Conservation (phyloP, 1,284 basidiomycete genomes). For the Vanrija sp. region DNA sequence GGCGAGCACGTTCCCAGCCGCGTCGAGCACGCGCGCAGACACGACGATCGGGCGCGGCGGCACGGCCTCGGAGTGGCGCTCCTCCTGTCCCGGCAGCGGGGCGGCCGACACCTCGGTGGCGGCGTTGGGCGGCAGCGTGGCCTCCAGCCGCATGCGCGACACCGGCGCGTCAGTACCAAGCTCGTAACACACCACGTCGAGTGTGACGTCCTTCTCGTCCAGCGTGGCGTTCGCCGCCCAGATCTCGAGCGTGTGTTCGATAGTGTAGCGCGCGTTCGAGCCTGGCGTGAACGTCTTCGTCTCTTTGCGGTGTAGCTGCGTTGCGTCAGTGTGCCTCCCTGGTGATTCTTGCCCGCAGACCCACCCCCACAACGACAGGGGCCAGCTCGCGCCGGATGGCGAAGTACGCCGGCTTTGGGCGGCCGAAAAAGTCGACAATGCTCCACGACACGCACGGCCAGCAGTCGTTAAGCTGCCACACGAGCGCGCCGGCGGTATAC, state of each 20-base stretch:
- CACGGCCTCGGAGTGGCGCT: constrained; percentile 62
- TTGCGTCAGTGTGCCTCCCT: too few relatives aligned
- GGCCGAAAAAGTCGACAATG: constrained; percentile 68
- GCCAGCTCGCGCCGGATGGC: constrained; percentile 65
- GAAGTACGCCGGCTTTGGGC: constrained; percentile 72
- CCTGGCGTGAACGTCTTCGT: constrained; percentile 57
- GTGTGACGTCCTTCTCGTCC: constrained; percentile 56
- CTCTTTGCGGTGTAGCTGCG: constrained; percentile 60
- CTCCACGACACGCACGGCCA: constrained; percentile 76
- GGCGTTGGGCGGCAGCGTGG: constrained; percentile 63
- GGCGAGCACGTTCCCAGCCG: constrained; percentile 57
- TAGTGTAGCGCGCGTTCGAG: constrained; percentile 61
- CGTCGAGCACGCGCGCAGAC: constrained; percentile 61
- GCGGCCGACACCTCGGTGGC: constrained; percentile 74
- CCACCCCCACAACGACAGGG: constrained; percentile 71
- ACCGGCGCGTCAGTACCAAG: constrained; percentile 45
- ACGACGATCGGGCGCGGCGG: constrained; percentile 64
- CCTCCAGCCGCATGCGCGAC: constrained; percentile 44
- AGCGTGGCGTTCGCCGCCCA: constrained; percentile 79
- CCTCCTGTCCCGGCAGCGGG: constrained; percentile 61
- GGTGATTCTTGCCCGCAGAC: constrained; percentile 1
- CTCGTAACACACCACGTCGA: constrained; percentile 69
- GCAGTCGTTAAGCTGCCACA: constrained; percentile 71
- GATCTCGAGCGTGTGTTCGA: constrained; percentile 59
- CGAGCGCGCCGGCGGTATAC: constrained; percentile 67